These are phyloP conservation scores for Aspergillus bridgeri DNA, from an alignment of 495 filamentous ascomycete genomes.

Conservation along the genomic window DNA sequence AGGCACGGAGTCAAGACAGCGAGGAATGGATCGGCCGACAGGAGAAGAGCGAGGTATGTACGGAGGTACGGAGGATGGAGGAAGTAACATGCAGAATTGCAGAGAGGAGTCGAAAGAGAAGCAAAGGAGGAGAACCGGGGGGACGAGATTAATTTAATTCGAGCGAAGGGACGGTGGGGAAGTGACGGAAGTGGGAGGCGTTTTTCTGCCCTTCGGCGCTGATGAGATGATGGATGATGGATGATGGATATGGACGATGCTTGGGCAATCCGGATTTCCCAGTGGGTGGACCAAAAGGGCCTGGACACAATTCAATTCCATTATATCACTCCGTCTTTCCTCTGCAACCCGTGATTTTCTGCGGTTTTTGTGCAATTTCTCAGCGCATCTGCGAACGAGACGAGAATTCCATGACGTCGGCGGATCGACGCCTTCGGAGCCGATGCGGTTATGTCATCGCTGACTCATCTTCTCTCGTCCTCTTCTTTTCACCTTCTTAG, in stretches of 20 bases:
- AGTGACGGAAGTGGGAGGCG: constrained; percentile 3
- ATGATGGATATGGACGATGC: not conserved
- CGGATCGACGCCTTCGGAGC: not conserved
- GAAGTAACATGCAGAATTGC: no score
- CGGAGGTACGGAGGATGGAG: not conserved
- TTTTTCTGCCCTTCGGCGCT: not conserved
- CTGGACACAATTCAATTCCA: no score
- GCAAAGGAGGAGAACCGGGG: no score
- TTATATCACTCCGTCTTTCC: not conserved
- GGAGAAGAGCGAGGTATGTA: not conserved
- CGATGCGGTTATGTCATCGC: constrained; percentile 15
- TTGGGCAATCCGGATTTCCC: not conserved
- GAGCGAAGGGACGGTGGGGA: not conserved
- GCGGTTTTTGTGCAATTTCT: no score
- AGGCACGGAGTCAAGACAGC: not conserved
- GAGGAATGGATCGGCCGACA: constrained; percentile 1
- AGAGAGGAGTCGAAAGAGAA: no score
- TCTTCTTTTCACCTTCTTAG: not conserved
- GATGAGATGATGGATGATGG: not conserved
- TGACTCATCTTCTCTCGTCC: constrained; percentile 11
- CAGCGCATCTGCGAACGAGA: no score
- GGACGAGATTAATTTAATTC: not conserved
- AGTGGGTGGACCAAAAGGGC: no score
- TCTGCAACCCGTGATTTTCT: not conserved
- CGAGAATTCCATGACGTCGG: constrained; percentile 14